Percentiles rank a stretch among this genome's conserved stretches.
Conservation (phyloP, 2,329 filamentous ascomycete species). For the Mollisia scopiformis region DNA sequence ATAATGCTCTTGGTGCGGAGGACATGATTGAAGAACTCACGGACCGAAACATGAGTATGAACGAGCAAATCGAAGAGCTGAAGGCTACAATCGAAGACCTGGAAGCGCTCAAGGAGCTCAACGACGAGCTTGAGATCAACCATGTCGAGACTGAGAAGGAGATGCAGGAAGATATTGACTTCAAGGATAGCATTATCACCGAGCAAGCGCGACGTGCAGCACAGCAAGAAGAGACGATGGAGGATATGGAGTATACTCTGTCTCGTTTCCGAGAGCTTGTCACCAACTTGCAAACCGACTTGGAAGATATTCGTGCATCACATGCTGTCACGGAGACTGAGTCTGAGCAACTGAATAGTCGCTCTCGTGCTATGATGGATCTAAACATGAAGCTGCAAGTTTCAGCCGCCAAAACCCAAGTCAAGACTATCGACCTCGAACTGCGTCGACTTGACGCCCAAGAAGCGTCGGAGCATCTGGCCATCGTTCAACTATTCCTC, state of each 20-base stretch:
- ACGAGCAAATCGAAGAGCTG: conserved; percentile 82
- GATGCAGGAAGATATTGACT: conserved; percentile 90
- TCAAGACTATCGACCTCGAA: conserved; percentile 93
- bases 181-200: conserved; percentile 80
- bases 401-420: conserved; percentile 87
- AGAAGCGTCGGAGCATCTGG: conserved; percentile 84
- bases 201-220: conserved; percentile 75
- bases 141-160: conserved; percentile 93
- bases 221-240: conserved; percentile 78
- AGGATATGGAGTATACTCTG: conserved; percentile 89
- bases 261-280: conserved; percentile 89
- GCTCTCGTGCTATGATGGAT: conserved; percentile 94
- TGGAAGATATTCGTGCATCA: conserved; percentile 90
- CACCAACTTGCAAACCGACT: conserved; percentile 78
- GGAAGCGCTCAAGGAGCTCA: conserved; percentile 87
- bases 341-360: conserved; percentile 84
- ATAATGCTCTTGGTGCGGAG: conserved; percentile 85
- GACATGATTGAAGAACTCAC: conserved; percentile 93
- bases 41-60: conserved; percentile 82
- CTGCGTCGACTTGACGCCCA: conserved; percentile 84
- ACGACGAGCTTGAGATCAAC: conserved; percentile 91
- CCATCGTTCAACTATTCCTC: conserved; percentile 86
- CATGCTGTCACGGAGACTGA: conserved; percentile 92
- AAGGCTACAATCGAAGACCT: conserved; percentile 83
- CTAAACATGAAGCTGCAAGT: conserved; percentile 92